phyloP scores from a whole-genome alignment of 352 stramenopile species.

The Globisporangium emineosum region DNA sequence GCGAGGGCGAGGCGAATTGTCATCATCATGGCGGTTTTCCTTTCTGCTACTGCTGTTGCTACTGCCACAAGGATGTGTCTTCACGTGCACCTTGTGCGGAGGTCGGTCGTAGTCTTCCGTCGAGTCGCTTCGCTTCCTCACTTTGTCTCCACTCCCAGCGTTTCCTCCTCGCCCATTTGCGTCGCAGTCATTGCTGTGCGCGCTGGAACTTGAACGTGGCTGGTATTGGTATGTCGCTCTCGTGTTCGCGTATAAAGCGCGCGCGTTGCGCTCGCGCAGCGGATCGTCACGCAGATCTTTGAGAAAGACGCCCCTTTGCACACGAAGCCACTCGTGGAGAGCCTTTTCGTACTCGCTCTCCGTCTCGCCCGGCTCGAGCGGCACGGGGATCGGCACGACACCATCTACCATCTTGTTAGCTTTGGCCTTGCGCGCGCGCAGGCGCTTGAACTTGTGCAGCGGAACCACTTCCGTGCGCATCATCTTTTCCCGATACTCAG shows the following conservation, averaged over 20 bases:
- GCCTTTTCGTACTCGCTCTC: slow-evolving; percentile 19
- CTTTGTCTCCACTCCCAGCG: background rate
- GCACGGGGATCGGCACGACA: slow-evolving; percentile 12
- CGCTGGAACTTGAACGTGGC: too few relatives aligned
- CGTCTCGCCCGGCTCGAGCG: slow-evolving; percentile 14
- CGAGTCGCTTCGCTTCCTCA: background rate
- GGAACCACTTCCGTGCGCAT: slow-evolving; percentile 6
- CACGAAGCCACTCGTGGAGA: slow-evolving; percentile 17
- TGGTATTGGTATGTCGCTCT: too few relatives aligned
- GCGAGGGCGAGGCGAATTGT: background rate
- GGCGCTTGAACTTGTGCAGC: slow-evolving; percentile 4
- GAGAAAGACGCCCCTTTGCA: slow-evolving; percentile 3
- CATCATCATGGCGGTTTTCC: background rate
- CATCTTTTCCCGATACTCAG: background rate
- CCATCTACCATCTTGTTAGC: background rate
- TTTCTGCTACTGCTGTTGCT: background rate
- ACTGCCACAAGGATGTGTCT: background rate
- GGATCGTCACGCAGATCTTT: slow-evolving; percentile 1
- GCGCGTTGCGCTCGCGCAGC: slow-evolving; percentile 11
- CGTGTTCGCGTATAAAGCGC: slow-evolving; percentile 16
- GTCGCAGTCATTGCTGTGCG: background rate
- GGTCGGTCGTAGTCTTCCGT: background rate
- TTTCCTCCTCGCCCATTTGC: background rate
- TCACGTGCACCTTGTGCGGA: slow-evolving; percentile 6
- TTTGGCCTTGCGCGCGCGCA: background rate